Percentiles rank a stretch among this genome's conserved stretches.
Conservation (phyloP, 2,329 filamentous ascomycete species). For the Calonectria pseudoturangicola region DNA sequence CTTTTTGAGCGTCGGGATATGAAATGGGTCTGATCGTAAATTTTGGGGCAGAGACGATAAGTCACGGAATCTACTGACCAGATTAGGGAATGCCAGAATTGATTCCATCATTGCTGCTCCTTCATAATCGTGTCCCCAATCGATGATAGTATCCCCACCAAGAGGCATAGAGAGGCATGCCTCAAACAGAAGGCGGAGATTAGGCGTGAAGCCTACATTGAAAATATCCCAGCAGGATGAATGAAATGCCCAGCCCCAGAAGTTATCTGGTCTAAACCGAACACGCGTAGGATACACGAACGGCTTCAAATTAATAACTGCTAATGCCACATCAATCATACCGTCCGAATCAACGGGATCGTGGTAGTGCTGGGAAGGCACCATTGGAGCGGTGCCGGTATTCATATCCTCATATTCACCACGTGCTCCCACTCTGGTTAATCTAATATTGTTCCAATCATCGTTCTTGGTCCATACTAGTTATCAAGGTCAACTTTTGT, state of each 20-base stretch:
- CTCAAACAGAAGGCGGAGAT: constrained; percentile 36
- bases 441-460: constrained; percentile 26
- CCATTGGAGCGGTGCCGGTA: constrained; percentile 4
- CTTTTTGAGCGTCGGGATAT: constrained; percentile 22
- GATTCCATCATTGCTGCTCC: neutral
- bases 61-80: constrained; percentile 21
- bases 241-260: constrained; percentile 42
- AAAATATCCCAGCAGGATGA: constrained; percentile 45
- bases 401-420: constrained; percentile 12
- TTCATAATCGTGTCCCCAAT: constrained; percentile 46
- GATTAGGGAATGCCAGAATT: neutral
- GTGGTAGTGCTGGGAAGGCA: constrained; percentile 28
- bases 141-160: neutral
- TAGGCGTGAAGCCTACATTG: neutral
- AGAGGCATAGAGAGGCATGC: constrained; percentile 38
- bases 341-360: constrained; percentile 12
- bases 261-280: constrained; percentile 16
- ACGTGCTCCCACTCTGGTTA: constrained; percentile 40
- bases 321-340: constrained; percentile 33
- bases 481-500: neutral
- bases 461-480: constrained; percentile 40
- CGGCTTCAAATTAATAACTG: neutral
- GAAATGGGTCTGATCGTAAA: constrained; percentile 28
- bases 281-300: constrained; percentile 21
- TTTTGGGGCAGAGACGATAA: constrained; percentile 9